Conservation (phyloP, 1,284 basidiomycete species). For the Sporisorium exsertum region DNA sequence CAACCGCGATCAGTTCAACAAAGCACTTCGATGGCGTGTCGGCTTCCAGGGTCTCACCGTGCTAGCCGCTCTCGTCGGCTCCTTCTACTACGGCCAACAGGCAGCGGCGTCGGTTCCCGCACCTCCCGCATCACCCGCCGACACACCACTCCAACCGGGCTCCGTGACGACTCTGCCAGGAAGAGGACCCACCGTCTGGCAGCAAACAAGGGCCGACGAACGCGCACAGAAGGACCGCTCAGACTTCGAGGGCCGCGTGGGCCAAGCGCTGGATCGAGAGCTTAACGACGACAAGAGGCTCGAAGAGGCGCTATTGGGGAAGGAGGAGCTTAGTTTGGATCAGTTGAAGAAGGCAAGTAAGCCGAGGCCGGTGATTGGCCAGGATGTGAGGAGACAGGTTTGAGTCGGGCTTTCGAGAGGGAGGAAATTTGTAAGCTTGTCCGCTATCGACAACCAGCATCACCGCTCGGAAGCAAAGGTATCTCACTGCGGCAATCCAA, state of each 20-base stretch:
- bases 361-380: slow-evolving; percentile 38
- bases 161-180: slow-evolving; percentile 42
- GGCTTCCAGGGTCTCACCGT: slow-evolving; percentile 67
- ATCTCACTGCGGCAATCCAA: background rate
- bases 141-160: slow-evolving; percentile 29
- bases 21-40: slow-evolving; percentile 66
- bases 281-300: slow-evolving; percentile 42
- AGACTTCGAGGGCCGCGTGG: slow-evolving; percentile 33
- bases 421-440: background rate
- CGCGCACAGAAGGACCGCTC: slow-evolving; percentile 27
- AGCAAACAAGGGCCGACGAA: slow-evolving; percentile 42
- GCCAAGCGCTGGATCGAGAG: slow-evolving; percentile 28
- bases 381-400: slow-evolving; percentile 37
- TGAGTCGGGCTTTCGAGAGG: background rate
- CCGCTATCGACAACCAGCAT: background rate
- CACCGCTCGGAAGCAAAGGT: background rate
- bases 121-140: slow-evolving; percentile 16
- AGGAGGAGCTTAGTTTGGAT: slow-evolving; percentile 26
- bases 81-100: slow-evolving; percentile 56
- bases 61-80: slow-evolving; percentile 59
- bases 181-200: slow-evolving; percentile 39
- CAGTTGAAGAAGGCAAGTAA: slow-evolving; percentile 19
- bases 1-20: slow-evolving; percentile 64
- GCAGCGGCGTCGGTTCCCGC: slow-evolving; percentile 33
- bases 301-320: slow-evolving; percentile 49